Conservation (phyloP, 2,329 filamentous ascomycete species). For the Grosmannia huntii region DNA sequence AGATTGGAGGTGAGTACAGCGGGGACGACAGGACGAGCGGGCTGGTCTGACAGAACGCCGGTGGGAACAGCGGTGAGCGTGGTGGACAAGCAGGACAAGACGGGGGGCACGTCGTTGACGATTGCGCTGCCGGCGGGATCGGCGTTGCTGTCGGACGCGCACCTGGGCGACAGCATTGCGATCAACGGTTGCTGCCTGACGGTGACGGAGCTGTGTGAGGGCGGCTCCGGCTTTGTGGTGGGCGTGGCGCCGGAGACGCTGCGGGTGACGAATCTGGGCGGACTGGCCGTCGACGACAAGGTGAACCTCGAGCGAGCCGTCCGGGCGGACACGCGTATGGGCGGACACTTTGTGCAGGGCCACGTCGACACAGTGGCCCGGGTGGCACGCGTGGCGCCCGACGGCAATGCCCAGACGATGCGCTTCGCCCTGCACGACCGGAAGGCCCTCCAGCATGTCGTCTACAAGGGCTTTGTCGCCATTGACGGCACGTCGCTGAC, state of each 20-base stretch:
- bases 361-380: constrained; percentile 86
- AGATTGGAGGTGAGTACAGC: constrained; percentile 65
- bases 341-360: constrained; percentile 94
- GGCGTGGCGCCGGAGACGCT: constrained; percentile 93
- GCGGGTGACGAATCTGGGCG: constrained; percentile 86
- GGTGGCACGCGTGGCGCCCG: constrained; percentile 58
- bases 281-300: constrained; percentile 46
- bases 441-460: constrained; percentile 66
- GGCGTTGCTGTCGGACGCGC: constrained; percentile 68
- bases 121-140: constrained; percentile 57
- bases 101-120: constrained; percentile 80
- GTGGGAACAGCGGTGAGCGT: constrained; percentile 67
- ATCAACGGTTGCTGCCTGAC: constrained; percentile 96
- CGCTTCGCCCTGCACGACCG: constrained; percentile 59
- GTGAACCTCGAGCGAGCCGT: constrained; percentile 96
- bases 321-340: constrained; percentile 84
- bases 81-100: constrained; percentile 67
- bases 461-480: constrained; percentile 92
- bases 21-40: not conserved
- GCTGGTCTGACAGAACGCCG: constrained; percentile 11
- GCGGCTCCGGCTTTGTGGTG: constrained; percentile 57
- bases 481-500: constrained; percentile 93
- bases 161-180: constrained; percentile 85
- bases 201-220: constrained; percentile 46
- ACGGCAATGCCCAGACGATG: constrained; percentile 85